These are phyloP conservation scores for Cryptococcus jaspeensis DNA, from an alignment of 1,284 basidiomycete species.

Conservation along the genomic window DNA sequence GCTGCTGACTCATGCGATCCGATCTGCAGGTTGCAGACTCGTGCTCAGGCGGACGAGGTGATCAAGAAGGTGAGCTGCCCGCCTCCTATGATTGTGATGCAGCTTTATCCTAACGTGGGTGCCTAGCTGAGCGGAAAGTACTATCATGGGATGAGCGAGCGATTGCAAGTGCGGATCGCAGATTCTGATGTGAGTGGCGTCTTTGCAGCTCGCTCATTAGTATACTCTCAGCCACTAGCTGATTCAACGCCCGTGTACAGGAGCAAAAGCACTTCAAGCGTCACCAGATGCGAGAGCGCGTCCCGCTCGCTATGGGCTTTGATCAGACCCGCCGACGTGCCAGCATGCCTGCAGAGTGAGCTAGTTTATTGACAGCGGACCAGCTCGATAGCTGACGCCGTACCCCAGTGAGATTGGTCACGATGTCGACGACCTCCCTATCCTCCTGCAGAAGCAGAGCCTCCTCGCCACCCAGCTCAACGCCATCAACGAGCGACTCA, in stretches of 20 bases:
- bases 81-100: too few species aligned
- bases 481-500: slow-evolving; percentile 8
- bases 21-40: slow-evolving; percentile 23
- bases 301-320: not conserved
- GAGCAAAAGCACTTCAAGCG: slow-evolving; percentile 31
- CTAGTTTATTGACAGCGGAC: not conserved
- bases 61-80: slow-evolving; percentile 31
- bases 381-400: not conserved
- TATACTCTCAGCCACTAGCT: not conserved
- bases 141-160: slow-evolving; percentile 25
- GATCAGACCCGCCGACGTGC: not conserved
- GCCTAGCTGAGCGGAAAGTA: slow-evolving; percentile 31
- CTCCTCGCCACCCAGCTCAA: slow-evolving; percentile 10
- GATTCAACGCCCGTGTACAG: slow-evolving; percentile 6
- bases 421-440: slow-evolving; percentile 1
- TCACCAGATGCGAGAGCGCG: slow-evolving; percentile 1
- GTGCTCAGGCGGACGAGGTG: slow-evolving; percentile 37
- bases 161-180: slow-evolving; percentile 38
- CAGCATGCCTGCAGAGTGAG: slow-evolving; percentile 11
- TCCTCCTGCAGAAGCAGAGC: slow-evolving; percentile 8
- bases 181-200: slow-evolving; percentile 37
- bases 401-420: not conserved
- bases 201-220: not conserved
- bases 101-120: not conserved
- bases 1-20: slow-evolving; percentile 1